These are phyloP conservation scores for Albatrellus sp. DNA, from an alignment of 1,284 basidiomycete genomes.

Conservation along the genomic window DNA sequence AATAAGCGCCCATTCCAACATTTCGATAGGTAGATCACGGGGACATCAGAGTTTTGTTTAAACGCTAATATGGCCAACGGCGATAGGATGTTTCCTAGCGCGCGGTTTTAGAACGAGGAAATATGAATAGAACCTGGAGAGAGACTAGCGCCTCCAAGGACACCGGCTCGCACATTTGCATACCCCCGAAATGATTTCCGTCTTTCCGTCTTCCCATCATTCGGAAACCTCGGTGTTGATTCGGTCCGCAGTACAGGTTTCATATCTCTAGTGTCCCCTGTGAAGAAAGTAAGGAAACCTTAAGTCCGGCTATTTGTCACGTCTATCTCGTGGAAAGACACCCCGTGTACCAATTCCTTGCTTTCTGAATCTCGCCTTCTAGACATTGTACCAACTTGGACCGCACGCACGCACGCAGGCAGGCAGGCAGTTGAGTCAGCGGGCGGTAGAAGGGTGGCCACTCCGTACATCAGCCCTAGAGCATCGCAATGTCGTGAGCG, in stretches of 20 bases:
- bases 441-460: conserved; percentile 1
- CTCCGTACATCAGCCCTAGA: conserved; percentile 81
- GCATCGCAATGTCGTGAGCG: conserved; percentile 96
- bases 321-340: conserved; percentile 96
- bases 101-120: too few species aligned
- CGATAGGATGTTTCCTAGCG: too few species aligned
- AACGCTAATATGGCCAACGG: too few species aligned
- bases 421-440: too few species aligned
- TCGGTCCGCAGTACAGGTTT: conserved; percentile 93
- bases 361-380: conserved; percentile 95
- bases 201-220: conserved; percentile 98
- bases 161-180: conserved; percentile 19
- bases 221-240: conserved; percentile 96
- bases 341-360: conserved; percentile 94
- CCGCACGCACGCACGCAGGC: conserved; percentile 29
- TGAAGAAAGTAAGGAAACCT: conserved; percentile 69
- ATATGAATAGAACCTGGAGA: conserved; percentile 75
- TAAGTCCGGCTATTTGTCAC: conserved; percentile 98
- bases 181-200: conserved; percentile 94
- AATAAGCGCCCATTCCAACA: too few species aligned
- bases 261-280: conserved; percentile 96
- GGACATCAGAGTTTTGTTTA: too few species aligned
- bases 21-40: too few species aligned
- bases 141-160: not conserved
- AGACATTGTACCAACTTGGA: conserved; percentile 98